Evolutionary conservation across 2,329 filamentous ascomycete genomes (phyloP).

Genomic region (Cucurbitaria berberidis): DNA sequence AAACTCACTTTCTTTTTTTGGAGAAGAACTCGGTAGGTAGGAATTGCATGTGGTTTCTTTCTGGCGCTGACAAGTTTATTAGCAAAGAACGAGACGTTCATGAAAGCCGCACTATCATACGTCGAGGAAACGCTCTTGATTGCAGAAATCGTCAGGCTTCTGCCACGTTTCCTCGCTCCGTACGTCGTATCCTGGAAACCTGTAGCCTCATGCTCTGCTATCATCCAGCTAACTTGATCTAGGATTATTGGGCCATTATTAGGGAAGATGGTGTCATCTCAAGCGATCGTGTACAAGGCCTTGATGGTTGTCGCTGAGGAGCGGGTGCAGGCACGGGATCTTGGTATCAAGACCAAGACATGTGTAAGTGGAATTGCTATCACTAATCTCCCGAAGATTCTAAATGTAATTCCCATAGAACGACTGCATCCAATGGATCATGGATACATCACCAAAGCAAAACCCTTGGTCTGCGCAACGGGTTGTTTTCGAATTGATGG

Average conservation of each 20-base stretch:
- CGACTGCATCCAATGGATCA: conserved; percentile 46
- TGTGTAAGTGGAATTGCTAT: neutral
- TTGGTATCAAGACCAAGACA: conserved; percentile 15
- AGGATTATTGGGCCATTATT: neutral
- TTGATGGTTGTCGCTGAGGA: conserved; percentile 21
- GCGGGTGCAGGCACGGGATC: conserved; percentile 17
- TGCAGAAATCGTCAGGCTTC: conserved; percentile 32
- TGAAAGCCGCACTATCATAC: conserved; percentile 24
- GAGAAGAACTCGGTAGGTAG: conserved; percentile 15
- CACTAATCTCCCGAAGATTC: neutral
- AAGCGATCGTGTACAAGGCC: conserved; percentile 18
- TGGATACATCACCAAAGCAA: conserved; percentile 34
- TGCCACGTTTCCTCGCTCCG: conserved; percentile 21
- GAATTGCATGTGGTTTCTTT: too few species aligned
- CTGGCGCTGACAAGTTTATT: neutral
- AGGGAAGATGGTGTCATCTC: too few species aligned
- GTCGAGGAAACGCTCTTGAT: conserved; percentile 31
- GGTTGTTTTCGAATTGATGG: conserved; percentile 41
- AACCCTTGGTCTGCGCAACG: conserved; percentile 34
- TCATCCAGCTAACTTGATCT: too few species aligned
- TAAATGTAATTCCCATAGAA: conserved; percentile 3
- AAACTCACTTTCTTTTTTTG: conserved; percentile 24
- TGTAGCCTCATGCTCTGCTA: neutral
- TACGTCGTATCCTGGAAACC: neutral
- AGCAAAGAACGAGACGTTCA: conserved; percentile 32